A percentile compares a stretch with the other conserved stretches of the same genome.
Evolutionary conservation across 2,329 filamentous ascomycete genomes (phyloP).

Genomic region (Cyclaneusma minus): DNA sequence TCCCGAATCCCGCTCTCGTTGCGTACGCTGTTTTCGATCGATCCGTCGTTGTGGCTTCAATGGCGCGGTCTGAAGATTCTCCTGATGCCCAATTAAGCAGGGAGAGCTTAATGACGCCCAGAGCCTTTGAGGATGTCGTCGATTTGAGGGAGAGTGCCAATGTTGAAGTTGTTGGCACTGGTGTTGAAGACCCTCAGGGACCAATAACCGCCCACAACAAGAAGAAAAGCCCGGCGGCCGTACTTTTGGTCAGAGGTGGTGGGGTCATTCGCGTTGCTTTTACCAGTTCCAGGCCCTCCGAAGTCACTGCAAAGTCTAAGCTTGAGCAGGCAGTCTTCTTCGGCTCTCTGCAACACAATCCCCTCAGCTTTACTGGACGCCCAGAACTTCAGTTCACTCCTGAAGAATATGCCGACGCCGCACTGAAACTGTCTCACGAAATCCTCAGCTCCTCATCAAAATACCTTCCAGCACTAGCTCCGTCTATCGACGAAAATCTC

Average conservation of each 20-base stretch:
- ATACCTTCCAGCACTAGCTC: conserved; percentile 56
- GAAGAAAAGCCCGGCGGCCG: conserved; percentile 44
- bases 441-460: conserved; percentile 65
- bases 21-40: conserved; percentile 71
- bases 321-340: conserved; percentile 93
- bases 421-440: conserved; percentile 62
- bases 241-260: conserved; percentile 46
- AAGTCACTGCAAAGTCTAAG: conserved; percentile 71
- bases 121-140: conserved; percentile 73
- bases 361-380: conserved; percentile 67
- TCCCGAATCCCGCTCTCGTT: conserved; percentile 65
- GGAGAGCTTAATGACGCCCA: conserved; percentile 45
- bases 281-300: conserved; percentile 37
- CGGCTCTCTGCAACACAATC: conserved; percentile 64
- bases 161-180: conserved; percentile 47
- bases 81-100: conserved; percentile 63
- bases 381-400: conserved; percentile 50
- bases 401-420: conserved; percentile 61
- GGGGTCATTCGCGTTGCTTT: conserved; percentile 47
- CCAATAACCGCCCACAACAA: conserved; percentile 24
- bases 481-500: conserved; percentile 71
- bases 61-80: conserved; percentile 49
- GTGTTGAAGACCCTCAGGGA: conserved; percentile 41
- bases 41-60: conserved; percentile 62
- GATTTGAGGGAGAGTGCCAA: conserved; percentile 55